Conservation (phyloP, 2,329 filamentous ascomycete species). For the Sporothrix luriei region DNA sequence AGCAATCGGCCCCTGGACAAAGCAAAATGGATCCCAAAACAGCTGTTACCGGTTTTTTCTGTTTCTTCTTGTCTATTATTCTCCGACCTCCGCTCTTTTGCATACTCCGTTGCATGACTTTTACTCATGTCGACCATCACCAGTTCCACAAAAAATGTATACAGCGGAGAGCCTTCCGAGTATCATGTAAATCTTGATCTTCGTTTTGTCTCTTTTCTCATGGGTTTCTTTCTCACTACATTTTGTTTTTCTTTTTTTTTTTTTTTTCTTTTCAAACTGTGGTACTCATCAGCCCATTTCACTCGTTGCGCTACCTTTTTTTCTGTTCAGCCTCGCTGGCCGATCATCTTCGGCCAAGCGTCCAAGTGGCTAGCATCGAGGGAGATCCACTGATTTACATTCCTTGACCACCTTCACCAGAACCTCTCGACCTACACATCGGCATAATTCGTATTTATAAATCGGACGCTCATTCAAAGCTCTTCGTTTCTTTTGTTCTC, state of each 20-base stretch:
- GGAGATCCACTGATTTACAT: constrained; percentile 25
- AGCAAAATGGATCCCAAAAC: background rate
- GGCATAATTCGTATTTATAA: constrained; percentile 1
- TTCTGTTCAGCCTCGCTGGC: constrained; percentile 2
- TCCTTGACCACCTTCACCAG: background rate
- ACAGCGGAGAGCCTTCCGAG: constrained; percentile 6
- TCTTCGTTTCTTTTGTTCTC: background rate
- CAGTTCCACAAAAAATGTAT: constrained; percentile 15
- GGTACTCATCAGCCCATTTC: background rate
- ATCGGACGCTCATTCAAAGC: background rate
- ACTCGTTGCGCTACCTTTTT: background rate
- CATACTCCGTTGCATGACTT: background rate
- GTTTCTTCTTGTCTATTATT: constrained; percentile 13
- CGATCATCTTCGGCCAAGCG: constrained; percentile 1
- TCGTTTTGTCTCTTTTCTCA: background rate
- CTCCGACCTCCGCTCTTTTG: background rate
- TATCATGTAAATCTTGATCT: constrained; percentile 2
- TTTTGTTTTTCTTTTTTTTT: background rate
- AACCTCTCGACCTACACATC: background rate
- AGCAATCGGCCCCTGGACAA: background rate
- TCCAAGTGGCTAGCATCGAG: constrained; percentile 18
- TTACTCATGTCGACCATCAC: background rate
- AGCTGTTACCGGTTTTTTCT: constrained; percentile 7
- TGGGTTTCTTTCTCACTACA: background rate
- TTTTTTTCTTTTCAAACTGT: background rate